phyloP scores from a whole-genome alignment of 2,329 filamentous ascomycete species.

The Aspergillus novofumigatus region DNA sequence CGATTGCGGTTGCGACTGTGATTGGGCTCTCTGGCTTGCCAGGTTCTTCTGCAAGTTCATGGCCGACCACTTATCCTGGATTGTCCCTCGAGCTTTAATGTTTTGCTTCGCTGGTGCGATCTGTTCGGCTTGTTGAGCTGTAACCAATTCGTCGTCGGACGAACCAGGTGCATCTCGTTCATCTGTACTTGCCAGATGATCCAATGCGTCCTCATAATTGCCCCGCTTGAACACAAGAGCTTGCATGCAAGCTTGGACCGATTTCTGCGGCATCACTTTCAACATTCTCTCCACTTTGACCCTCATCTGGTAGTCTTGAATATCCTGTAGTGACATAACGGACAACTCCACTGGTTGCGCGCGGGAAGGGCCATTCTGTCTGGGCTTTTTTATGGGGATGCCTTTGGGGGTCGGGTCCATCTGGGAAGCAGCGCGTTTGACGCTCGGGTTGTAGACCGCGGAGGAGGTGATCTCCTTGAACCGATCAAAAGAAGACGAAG shows the following conservation, averaged over 20 bases:
- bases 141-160: constrained; percentile 41
- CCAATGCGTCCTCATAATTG: constrained; percentile 53
- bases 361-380: constrained; percentile 42
- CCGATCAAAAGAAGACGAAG: constrained; percentile 23
- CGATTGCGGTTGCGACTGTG: constrained; percentile 10
- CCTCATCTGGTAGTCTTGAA: constrained; percentile 47
- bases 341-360: constrained; percentile 40
- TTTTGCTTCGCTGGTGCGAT: constrained; percentile 45
- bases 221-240: constrained; percentile 49
- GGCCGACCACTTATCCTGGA: constrained; percentile 57
- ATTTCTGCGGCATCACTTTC: constrained; percentile 44
- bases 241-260: constrained; percentile 47
- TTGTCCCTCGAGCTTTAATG: constrained; percentile 52
- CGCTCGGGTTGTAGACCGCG: constrained; percentile 38
- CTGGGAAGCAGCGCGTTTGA: constrained; percentile 41
- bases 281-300: constrained; percentile 52
- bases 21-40: constrained; percentile 14
- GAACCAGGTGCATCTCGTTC: constrained; percentile 27
- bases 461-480: constrained; percentile 44
- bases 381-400: constrained; percentile 36
- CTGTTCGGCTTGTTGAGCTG: constrained; percentile 15
- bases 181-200: constrained; percentile 40
- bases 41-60: constrained; percentile 38
- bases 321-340: constrained; percentile 47
- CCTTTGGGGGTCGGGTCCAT: constrained; percentile 40